A percentile compares a stretch with the other conserved stretches of the same genome.
Conservation (phyloP, 768 basidiomycete genomes). For the Harrya chromipes region DNA sequence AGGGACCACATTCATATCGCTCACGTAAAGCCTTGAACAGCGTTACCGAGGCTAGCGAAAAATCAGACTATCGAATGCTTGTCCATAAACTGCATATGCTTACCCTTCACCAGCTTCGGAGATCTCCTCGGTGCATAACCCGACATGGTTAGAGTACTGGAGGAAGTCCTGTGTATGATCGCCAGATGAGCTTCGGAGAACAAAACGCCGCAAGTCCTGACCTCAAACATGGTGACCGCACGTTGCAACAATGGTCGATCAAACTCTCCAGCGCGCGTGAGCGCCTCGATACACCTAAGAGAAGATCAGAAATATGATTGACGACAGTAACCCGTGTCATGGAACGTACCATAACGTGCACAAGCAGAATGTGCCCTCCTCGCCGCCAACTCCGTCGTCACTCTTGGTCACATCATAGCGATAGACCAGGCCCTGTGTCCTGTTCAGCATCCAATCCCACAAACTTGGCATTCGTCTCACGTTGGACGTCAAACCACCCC, state of each 20-base stretch:
- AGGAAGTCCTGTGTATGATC: slow-evolving; percentile 56
- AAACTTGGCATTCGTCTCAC: slow-evolving; percentile 30
- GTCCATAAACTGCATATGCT: slow-evolving; percentile 19
- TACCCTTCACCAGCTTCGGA: slow-evolving; percentile 83
- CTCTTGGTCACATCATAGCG: slow-evolving; percentile 85
- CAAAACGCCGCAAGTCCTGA: slow-evolving; percentile 28
- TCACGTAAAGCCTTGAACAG: slow-evolving; percentile 88
- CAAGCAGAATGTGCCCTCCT: slow-evolving; percentile 92
- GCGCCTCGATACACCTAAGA: slow-evolving; percentile 78
- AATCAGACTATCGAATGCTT: not conserved
- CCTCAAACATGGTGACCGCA: slow-evolving; percentile 89
- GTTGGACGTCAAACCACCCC: slow-evolving; percentile 89
- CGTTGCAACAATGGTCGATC: slow-evolving; percentile 62
- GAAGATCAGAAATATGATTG: not conserved
- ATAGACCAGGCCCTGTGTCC: slow-evolving; percentile 72
- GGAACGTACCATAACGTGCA: slow-evolving; percentile 70
- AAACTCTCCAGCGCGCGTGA: slow-evolving; percentile 83
- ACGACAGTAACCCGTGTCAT: not conserved
- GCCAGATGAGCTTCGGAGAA: not conserved
- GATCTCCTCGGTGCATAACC: slow-evolving; percentile 82
- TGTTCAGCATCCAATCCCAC: slow-evolving; percentile 3
- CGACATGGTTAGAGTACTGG: slow-evolving; percentile 84
- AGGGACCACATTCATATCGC: slow-evolving; percentile 26
- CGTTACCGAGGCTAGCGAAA: slow-evolving; percentile 66
- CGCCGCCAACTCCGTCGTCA: slow-evolving; percentile 92